Base-by-base conservation (phyloP, 148 eudicot species). In the Diospyros kaki region DNA sequence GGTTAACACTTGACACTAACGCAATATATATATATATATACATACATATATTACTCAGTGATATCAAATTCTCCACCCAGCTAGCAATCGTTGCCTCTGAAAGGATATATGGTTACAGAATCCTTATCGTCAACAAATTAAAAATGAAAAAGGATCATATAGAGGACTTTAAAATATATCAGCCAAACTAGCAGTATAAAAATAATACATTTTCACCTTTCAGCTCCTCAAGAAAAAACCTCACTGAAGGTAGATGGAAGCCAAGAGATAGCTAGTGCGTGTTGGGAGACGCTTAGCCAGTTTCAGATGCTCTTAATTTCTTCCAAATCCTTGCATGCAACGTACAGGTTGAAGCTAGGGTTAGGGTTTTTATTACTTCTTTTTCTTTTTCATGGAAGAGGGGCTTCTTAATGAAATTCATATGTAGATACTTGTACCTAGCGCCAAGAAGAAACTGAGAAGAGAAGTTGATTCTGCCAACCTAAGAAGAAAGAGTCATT, bases 371-470 rank as follows among this genome's bases (percentile, higher is more conserved):
- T 2, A 4, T 9, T 5, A 56, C 12, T 5, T 18, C 40, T 13
- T 39, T 43, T 4, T 14, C 9, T 6, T 14, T 55, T 6, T 40
- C 4, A 71, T 71, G 28, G 28, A 28, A 28, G 28, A 28, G 28
- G 28, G 28, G 28, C 28, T 28, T 28, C 28, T 28, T 28, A 28
- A 28, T 28, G 28, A 28, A 28, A 28, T 28, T 28, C 28, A 28
- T 63, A 51, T 63, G 6, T 45, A 60, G 2, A 39, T 48, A 55
- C 43, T 41, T 58, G 53, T 51, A 51, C 14, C 78, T 79, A 89
- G 70, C 81, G 86, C 98, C 98, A 94, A 55, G 98, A 87, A 73
- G 97, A 94, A 60, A 94, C 89, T 4, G 96, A 94, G 83, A 90
- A 92, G 72, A 94, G 91, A 64, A 91, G 88, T 58, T 79, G 87